Percentiles rank a stretch among this genome's conserved stretches.
Conservation (phyloP, 108 stramenopile species). For the Parmales sp. region DNA sequence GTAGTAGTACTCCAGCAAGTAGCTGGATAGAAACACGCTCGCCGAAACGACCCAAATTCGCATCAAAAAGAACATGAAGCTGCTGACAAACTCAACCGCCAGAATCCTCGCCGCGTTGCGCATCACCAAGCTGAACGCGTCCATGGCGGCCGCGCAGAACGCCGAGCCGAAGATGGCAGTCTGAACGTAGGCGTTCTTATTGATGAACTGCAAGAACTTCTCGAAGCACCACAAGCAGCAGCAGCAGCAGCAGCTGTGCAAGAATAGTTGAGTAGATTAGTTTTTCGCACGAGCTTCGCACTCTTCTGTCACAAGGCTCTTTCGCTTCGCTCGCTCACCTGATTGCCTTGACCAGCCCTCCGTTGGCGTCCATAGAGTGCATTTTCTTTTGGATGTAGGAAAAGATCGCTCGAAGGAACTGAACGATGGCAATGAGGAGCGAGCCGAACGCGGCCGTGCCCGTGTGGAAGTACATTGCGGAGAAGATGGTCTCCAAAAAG, state of each 20-base stretch:
- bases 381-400: slow-evolving; percentile 16
- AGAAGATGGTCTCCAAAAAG: background rate
- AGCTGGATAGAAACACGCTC: background rate
- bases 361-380: background rate
- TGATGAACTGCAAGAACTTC: slow-evolving; percentile 50
- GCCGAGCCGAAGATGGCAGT: slow-evolving; percentile 75
- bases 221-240: slow-evolving; percentile 79
- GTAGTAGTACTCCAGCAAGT: background rate
- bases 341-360: background rate
- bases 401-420: slow-evolving; percentile 20
- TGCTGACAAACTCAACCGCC: background rate
- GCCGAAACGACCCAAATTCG: slow-evolving; percentile 13
- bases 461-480: slow-evolving; percentile 16
- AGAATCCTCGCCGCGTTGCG: slow-evolving; percentile 11
- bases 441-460: slow-evolving; percentile 36
- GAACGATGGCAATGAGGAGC: slow-evolving; percentile 24
- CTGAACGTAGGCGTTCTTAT: slow-evolving; percentile 63
- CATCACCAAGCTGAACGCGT: slow-evolving; percentile 68
- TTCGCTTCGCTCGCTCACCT: too few relatives aligned
- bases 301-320: too few relatives aligned
- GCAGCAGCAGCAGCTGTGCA: slow-evolving; percentile 72
- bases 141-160: slow-evolving; percentile 61
- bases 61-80: slow-evolving; percentile 10
- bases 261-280: too few relatives aligned
- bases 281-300: too few relatives aligned